Conservation (phyloP, 1,284 basidiomycete species). For the Irpex lacteus region DNA sequence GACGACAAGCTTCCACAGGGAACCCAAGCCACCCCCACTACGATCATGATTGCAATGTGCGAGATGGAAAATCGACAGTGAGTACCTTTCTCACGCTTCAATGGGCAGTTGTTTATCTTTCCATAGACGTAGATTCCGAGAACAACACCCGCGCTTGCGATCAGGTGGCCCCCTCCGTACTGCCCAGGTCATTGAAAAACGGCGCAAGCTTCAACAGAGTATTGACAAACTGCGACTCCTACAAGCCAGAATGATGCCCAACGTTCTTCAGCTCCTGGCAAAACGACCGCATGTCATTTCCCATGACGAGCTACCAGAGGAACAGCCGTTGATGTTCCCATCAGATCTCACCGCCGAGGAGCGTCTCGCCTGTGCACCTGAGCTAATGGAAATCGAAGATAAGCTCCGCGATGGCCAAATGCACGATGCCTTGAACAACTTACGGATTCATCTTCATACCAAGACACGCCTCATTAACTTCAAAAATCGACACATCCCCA, state of each 20-base stretch:
- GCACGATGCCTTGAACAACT: constrained; percentile 3
- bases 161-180: too few species aligned
- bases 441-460: constrained; percentile 10
- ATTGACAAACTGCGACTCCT: background rate
- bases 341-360: background rate
- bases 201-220: background rate
- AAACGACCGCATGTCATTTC: too few species aligned
- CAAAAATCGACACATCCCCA: constrained; percentile 4
- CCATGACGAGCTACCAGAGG: background rate
- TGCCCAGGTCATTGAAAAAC: too few species aligned
- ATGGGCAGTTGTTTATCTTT: too few species aligned
- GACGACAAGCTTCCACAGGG: background rate
- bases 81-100: background rate
- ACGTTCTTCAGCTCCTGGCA: too few species aligned
- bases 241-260: background rate
- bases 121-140: too few species aligned
- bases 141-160: too few species aligned
- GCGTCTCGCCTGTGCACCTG: background rate
- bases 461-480: constrained; percentile 4
- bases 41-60: background rate
- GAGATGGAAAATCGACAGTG: constrained; percentile 7
- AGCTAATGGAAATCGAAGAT: constrained; percentile 1
- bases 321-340: background rate
- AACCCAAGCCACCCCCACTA: background rate
- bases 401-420: constrained; percentile 6